Percentiles rank a stretch among this genome's conserved stretches.
These are phyloP conservation scores for Athelia psychrophila DNA, from an alignment of 1,284 basidiomycete species.

Conservation along the genomic window DNA sequence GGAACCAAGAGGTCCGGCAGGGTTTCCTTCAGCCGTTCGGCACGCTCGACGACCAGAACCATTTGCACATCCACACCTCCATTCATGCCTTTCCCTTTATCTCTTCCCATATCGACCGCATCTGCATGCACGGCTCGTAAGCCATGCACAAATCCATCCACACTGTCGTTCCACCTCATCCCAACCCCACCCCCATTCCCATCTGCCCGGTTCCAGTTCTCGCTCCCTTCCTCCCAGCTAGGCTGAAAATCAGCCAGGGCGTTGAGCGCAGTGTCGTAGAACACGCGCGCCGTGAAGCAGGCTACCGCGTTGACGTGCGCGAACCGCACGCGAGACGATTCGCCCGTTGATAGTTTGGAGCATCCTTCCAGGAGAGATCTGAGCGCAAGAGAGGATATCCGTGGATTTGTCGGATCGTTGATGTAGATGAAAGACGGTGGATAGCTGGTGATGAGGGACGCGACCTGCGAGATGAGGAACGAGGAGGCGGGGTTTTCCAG, in stretches of 20 bases:
- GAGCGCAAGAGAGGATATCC: conserved; percentile 42
- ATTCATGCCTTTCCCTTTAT: conserved; percentile 32
- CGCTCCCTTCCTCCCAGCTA: conserved; percentile 58
- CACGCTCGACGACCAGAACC: conserved; percentile 65
- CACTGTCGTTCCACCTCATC: conserved; percentile 50
- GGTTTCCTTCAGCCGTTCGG: conserved; percentile 62
- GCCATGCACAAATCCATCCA: conserved; percentile 70
- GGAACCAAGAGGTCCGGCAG: conserved; percentile 70
- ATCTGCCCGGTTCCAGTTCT: too few species aligned
- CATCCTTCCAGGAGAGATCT: conserved; percentile 31
- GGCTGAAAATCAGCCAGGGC: conserved; percentile 52
- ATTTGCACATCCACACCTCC: conserved; percentile 36
- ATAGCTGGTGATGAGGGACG: conserved; percentile 43
- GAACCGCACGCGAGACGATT: conserved; percentile 27
- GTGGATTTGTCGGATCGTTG: conserved; percentile 56
- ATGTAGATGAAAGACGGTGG: conserved; percentile 72
- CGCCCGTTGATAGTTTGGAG: conserved; percentile 12
- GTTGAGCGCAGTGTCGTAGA: conserved; percentile 70
- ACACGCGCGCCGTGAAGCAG: conserved; percentile 60
- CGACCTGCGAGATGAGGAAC: conserved; percentile 34
- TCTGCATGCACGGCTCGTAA: conserved; percentile 34
- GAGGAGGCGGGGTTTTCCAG: conserved; percentile 28
- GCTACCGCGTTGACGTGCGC: conserved; percentile 59
- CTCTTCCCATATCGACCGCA: conserved; percentile 5
- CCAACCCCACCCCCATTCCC: conserved; percentile 24